These are phyloP conservation scores for Nemania sp. DNA, from an alignment of 2,329 filamentous ascomycete species.

Conservation along the genomic window DNA sequence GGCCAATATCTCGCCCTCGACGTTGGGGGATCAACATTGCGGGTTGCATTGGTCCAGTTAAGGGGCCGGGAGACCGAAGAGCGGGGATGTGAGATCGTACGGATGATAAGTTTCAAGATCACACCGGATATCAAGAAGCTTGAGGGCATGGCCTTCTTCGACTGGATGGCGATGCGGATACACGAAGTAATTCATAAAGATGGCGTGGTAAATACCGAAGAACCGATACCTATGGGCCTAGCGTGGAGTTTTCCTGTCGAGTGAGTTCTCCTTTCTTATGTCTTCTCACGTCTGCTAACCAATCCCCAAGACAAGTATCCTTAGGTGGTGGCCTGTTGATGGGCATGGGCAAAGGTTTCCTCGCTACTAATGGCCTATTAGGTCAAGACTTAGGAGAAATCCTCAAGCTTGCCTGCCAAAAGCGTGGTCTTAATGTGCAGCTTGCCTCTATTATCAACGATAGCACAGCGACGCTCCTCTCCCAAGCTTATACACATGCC, in stretches of 20 bases:
- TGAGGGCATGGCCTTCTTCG: conserved; percentile 71
- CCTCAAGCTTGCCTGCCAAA: conserved; percentile 65
- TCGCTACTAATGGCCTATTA: conserved; percentile 67
- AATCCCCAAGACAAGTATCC: conserved; percentile 69
- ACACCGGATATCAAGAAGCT: conserved; percentile 66
- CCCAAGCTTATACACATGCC: conserved; percentile 69
- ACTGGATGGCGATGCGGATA: conserved; percentile 75
- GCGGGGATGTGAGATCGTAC: conserved; percentile 64
- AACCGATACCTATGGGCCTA: conserved; percentile 68
- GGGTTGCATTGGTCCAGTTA: conserved; percentile 73
- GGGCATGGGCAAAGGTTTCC: conserved; percentile 75
- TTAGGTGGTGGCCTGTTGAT: conserved; percentile 69
- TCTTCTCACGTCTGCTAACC: conserved; percentile 42
- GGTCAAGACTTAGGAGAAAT: conserved; percentile 71
- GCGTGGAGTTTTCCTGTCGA: conserved; percentile 79
- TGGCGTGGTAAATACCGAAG: conserved; percentile 52
- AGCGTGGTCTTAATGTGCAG: conserved; percentile 64
- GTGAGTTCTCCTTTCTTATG: conserved; percentile 57
- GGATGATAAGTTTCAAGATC: conserved; percentile 68
- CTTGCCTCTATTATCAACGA: conserved; percentile 75
- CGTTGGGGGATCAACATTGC: conserved; percentile 76
- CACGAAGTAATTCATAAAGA: conserved; percentile 65
- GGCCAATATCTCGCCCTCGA: conserved; percentile 73
- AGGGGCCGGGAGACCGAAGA: conserved; percentile 58
- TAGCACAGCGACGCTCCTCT: conserved; percentile 73